phyloP scores from a whole-genome alignment of 768 basidiomycete genomes.

The Mycena olivaceomarginata region DNA sequence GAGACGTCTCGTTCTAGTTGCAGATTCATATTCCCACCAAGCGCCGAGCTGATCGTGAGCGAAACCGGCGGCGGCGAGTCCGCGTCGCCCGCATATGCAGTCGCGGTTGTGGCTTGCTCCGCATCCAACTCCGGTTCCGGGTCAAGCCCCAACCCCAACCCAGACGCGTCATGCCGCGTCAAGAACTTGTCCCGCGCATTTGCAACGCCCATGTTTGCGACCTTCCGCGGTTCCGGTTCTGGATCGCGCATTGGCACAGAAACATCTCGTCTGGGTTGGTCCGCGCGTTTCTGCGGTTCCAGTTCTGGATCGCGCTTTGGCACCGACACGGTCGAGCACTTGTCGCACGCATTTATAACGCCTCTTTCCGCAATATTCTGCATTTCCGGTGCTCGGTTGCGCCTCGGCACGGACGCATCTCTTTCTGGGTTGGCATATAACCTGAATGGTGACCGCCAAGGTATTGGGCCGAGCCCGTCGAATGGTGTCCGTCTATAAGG shows the following conservation, averaged over 20 bases:
- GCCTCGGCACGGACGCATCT: not conserved
- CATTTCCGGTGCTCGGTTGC: not conserved
- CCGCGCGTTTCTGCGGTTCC: not conserved
- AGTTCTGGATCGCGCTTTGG: not conserved
- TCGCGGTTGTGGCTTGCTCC: too few relatives aligned
- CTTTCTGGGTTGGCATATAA: not conserved
- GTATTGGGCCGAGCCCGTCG: not conserved
- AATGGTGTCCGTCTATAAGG: not conserved
- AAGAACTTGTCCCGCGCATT: not conserved
- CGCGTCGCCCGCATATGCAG: too few relatives aligned
- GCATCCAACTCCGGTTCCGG: too few relatives aligned
- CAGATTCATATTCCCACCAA: too few relatives aligned
- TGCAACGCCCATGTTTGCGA: not conserved
- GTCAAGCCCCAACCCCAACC: not conserved
- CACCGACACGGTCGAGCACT: too few relatives aligned
- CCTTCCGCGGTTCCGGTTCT: not conserved
- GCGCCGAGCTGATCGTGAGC: too few relatives aligned
- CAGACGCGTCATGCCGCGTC: not conserved
- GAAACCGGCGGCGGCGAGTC: too few relatives aligned
- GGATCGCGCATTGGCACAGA: not conserved
- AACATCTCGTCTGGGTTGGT: not conserved
- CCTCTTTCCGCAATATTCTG: too few relatives aligned
- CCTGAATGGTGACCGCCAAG: not conserved
- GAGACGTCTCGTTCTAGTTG: not conserved
- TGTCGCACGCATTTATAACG: too few relatives aligned